A percentile compares a stretch with the other conserved stretches of the same genome.
Conservation (phyloP, 2,329 filamentous ascomycete genomes). For the Colletotrichum shisoi region DNA sequence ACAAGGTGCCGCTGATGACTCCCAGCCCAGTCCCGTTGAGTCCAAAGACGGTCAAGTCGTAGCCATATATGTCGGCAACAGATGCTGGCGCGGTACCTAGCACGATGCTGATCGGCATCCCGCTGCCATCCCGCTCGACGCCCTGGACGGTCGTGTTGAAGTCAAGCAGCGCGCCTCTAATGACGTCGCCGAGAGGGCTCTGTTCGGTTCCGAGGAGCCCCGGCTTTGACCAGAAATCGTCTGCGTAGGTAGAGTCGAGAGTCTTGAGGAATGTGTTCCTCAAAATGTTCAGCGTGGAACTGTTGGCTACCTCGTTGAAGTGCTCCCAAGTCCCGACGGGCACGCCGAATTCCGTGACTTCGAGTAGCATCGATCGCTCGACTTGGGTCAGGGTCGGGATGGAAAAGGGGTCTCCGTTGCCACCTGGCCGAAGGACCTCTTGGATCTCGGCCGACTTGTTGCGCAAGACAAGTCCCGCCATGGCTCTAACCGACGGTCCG, state of each 20-base stretch:
- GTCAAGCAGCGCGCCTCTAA: conserved; percentile 1
- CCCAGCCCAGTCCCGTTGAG: too few species aligned
- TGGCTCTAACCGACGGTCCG: conserved; percentile 34
- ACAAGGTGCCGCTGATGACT: too few species aligned
- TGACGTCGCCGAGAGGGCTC: conserved; percentile 33
- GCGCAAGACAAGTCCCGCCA: conserved; percentile 27
- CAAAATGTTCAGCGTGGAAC: conserved; percentile 1
- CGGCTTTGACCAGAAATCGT: conserved; percentile 40
- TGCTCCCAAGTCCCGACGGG: too few species aligned
- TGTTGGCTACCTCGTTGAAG: conserved; percentile 3
- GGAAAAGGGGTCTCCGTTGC: conserved; percentile 26
- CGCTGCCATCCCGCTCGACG: too few species aligned
- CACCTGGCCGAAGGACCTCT: conserved; percentile 30
- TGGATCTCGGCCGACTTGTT: conserved; percentile 24
- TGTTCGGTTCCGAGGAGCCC: conserved; percentile 38
- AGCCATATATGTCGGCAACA: too few species aligned
- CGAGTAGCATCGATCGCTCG: conserved; percentile 17
- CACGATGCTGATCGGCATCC: too few species aligned
- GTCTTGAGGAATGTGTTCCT: conserved; percentile 13
- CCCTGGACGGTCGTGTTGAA: too few species aligned
- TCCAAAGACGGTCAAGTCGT: too few species aligned
- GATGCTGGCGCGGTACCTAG: too few species aligned
- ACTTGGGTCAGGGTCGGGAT: conserved; percentile 3
- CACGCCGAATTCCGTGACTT: conserved; percentile 10
- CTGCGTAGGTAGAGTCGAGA: conserved; percentile 34